Evolutionary conservation across 2,329 filamentous ascomycete species (phyloP).

Genomic region (Paraphaeosphaeria sporulosa): DNA sequence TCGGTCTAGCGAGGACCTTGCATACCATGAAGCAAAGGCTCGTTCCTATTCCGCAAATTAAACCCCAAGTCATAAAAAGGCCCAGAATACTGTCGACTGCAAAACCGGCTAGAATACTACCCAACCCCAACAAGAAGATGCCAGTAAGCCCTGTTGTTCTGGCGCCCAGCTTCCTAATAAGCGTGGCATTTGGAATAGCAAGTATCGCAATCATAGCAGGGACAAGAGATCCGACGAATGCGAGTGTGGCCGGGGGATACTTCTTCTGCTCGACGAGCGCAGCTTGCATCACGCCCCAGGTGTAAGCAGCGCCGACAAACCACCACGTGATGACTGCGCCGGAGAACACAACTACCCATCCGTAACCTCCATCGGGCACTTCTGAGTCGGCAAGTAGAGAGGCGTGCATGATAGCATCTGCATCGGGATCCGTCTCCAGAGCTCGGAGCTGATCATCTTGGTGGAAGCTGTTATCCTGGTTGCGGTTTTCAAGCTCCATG

Average conservation of each 20-base stretch:
- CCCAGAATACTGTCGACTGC: constrained; percentile 1
- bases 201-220: constrained; percentile 1
- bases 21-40: constrained; percentile 9
- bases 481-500: not conserved
- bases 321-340: constrained; percentile 4
- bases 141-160: not conserved
- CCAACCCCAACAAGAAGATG: not conserved
- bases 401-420: constrained; percentile 4
- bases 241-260: not conserved
- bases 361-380: constrained; percentile 1
- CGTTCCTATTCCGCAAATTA: not conserved
- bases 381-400: constrained; percentile 3
- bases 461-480: not conserved
- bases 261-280: constrained; percentile 1
- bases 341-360: constrained; percentile 4
- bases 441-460: constrained; percentile 1
- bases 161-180: constrained; percentile 1
- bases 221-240: constrained; percentile 1
- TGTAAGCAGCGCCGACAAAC: not conserved
- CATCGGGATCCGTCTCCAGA: constrained; percentile 3
- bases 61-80: constrained; percentile 1
- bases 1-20: not conserved
- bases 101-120: not conserved
- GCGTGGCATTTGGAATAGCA: constrained; percentile 4
- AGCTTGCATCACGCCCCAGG: constrained; percentile 6